These are phyloP conservation scores for Fimicolochytrium jonesii DNA, from an alignment of 192 early-diverging fungal species.

Conservation along the genomic window DNA sequence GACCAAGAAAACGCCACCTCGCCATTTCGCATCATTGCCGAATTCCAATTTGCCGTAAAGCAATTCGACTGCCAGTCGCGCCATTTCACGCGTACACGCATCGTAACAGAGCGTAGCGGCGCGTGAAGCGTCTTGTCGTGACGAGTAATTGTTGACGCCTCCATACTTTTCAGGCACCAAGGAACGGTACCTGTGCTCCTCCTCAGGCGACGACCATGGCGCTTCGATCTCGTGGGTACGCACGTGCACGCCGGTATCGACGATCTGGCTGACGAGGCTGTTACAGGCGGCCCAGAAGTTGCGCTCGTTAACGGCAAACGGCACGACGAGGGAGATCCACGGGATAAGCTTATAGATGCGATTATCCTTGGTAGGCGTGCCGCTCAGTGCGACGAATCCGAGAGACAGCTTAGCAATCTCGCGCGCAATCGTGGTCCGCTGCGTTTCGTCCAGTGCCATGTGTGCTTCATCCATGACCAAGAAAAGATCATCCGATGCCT, in stretches of 20 bases:
- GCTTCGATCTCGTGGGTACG: too few relatives aligned
- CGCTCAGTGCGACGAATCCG: slow-evolving; percentile 16
- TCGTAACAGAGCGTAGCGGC: background rate
- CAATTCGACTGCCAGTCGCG: background rate
- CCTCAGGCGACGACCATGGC: too few relatives aligned
- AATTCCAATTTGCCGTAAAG: background rate
- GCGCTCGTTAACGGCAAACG: slow-evolving; percentile 18
- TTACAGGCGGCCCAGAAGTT: slow-evolving; percentile 15
- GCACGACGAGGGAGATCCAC: slow-evolving; percentile 15
- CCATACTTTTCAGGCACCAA: background rate
- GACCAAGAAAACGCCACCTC: background rate
- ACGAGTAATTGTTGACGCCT: background rate
- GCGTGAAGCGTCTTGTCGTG: background rate
- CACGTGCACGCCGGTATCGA: too few relatives aligned
- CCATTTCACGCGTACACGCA: background rate
- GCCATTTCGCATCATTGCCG: background rate
- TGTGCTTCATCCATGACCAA: slow-evolving; percentile 24
- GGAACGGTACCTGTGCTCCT: too few relatives aligned
- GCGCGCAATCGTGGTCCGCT: slow-evolving; percentile 3
- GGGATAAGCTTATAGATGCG: slow-evolving; percentile 14
- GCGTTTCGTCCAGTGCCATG: slow-evolving; percentile 13
- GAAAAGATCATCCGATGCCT: background rate
- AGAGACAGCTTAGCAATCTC: background rate
- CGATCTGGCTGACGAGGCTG: slow-evolving; percentile 13
- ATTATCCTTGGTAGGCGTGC: slow-evolving; percentile 19